Evolutionary conservation across 441 rosid species (phyloP).

Genomic region (Flueggea neowawraea): DNA sequence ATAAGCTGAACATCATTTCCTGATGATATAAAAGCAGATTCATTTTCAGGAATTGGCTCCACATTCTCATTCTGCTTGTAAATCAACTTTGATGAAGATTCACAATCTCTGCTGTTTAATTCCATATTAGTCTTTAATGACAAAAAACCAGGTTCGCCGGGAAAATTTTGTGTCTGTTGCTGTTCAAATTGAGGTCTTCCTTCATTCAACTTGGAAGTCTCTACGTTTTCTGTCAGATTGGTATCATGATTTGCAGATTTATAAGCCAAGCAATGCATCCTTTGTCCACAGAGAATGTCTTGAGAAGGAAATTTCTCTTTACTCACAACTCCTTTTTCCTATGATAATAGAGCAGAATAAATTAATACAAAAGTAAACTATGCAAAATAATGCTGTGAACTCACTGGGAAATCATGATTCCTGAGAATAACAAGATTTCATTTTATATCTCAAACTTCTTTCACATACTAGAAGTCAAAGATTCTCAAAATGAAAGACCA

Average conservation of each 20-base stretch:
- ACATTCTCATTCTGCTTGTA: background rate
- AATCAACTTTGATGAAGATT: slow-evolving; percentile 7
- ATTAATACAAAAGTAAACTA: too few species aligned
- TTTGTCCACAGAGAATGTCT: slow-evolving; percentile 5
- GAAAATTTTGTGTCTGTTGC: too few species aligned
- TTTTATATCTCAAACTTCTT: too few species aligned
- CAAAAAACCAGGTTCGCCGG: slow-evolving; percentile 13
- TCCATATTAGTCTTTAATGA: background rate
- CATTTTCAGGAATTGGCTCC: slow-evolving; percentile 11
- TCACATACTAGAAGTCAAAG: too few species aligned
- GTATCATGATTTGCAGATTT: slow-evolving; percentile 3
- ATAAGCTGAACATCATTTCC: background rate
- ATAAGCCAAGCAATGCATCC: slow-evolving; percentile 14
- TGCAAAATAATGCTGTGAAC: too few species aligned
- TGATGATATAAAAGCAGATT: background rate
- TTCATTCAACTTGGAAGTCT: too few species aligned
- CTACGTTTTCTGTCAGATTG: too few species aligned
- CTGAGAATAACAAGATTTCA: too few species aligned
- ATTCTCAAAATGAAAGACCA: too few species aligned
- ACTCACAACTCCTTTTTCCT: slow-evolving; percentile 13
- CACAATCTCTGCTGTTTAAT: slow-evolving; percentile 5
- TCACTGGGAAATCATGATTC: too few species aligned
- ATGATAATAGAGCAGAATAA: slow-evolving; percentile 3
- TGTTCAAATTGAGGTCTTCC: slow-evolving; percentile 2
- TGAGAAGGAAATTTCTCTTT: slow-evolving; percentile 4